phyloP scores from a whole-genome alignment of 2,329 filamentous ascomycete species.

The Diplodia scrobiculata region DNA sequence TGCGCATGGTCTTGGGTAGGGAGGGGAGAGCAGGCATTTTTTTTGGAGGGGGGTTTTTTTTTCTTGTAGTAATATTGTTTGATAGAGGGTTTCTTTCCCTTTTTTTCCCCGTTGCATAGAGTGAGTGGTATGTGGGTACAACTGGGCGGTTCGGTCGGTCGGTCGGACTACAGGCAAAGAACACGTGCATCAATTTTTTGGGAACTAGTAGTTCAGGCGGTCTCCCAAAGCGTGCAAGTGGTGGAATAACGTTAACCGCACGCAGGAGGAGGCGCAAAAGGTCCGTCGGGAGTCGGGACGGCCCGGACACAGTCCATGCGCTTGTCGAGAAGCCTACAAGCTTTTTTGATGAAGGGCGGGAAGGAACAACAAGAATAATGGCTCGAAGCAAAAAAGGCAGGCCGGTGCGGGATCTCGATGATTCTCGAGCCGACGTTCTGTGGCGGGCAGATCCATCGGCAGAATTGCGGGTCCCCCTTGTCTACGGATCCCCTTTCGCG shows the following conservation, averaged over 20 bases:
- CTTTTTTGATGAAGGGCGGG: neutral
- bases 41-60: neutral
- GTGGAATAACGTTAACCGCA: neutral
- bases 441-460: neutral
- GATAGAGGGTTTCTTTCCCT: neutral
- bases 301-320: neutral
- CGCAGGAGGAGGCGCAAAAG: conserved; percentile 3
- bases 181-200: neutral
- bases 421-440: neutral
- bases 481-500: neutral
- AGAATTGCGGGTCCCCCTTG: neutral
- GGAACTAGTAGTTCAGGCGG: neutral
- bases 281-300: conserved; percentile 5
- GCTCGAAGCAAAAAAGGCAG: too few relatives aligned
- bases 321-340: too few relatives aligned
- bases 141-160: neutral
- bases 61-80: conserved; percentile 15
- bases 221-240: neutral
- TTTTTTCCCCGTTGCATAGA: conserved; percentile 4
- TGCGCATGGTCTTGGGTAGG: neutral
- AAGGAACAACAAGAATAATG: neutral
- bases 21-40: neutral
- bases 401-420: neutral
- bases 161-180: neutral
- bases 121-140: neutral